These are phyloP conservation scores for Sclerotinia minor DNA, from an alignment of 2,329 filamentous ascomycete species.

Conservation along the genomic window DNA sequence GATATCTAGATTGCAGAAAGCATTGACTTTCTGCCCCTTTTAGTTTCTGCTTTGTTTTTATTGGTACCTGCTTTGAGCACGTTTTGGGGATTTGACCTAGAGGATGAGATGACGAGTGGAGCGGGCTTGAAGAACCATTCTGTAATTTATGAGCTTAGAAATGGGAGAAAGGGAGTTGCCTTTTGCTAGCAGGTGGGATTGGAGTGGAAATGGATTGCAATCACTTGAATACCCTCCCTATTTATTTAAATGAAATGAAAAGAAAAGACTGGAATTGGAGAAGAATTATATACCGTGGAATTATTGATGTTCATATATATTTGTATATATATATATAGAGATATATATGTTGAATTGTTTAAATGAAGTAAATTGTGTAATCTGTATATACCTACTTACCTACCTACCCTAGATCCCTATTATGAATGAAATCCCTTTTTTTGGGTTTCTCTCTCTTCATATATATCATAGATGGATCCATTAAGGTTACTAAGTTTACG, in stretches of 20 bases:
- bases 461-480: neutral
- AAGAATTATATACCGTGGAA: neutral
- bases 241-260: conserved; percentile 5
- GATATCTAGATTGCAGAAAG: conserved; percentile 21
- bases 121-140: conserved; percentile 1
- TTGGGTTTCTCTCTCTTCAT: no score
- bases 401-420: no score
- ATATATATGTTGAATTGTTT: neutral
- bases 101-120: neutral
- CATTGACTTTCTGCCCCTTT: neutral
- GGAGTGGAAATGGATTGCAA: neutral
- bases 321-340: no score
- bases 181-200: neutral
- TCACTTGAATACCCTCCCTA: conserved; percentile 5
- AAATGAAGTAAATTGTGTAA: neutral
- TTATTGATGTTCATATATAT: neutral
- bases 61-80: conserved; percentile 2
- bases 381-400: neutral
- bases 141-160: conserved; percentile 22
- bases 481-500: neutral
- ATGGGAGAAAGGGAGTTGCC: conserved; percentile 4
- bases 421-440: no score
- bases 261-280: neutral
- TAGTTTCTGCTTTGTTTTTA: conserved; percentile 15
- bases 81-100: neutral